These are phyloP conservation scores for Coemansia biformis DNA, from an alignment of 192 early-diverging fungal species.

Conservation along the genomic window DNA sequence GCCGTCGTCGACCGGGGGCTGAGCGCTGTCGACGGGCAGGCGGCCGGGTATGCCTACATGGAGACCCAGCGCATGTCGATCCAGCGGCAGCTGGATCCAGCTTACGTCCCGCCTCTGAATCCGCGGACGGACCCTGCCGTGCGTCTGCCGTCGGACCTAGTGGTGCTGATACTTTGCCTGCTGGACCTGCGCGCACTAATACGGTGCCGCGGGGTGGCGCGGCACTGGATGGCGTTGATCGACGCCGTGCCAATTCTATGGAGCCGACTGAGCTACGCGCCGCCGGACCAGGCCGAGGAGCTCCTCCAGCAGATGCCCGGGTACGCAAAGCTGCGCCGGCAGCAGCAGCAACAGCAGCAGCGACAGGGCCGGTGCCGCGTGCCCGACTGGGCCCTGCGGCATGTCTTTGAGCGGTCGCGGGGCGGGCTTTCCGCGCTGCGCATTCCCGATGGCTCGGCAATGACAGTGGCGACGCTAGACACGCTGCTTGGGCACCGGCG, in stretches of 20 bases:
- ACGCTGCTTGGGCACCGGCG: constrained; percentile 17
- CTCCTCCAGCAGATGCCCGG: constrained; percentile 25
- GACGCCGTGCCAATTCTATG: constrained; percentile 30
- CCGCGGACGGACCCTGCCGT: constrained; percentile 9
- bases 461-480: constrained; percentile 6
- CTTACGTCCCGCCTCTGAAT: constrained; percentile 2
- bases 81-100: constrained; percentile 18
- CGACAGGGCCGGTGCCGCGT: constrained; percentile 1
- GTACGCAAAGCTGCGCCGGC: constrained; percentile 17
- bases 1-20: constrained; percentile 12
- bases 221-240: constrained; percentile 20
- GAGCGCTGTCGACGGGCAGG: background rate
- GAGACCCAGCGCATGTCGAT: constrained; percentile 14
- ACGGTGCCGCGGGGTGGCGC: constrained; percentile 24
- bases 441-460: constrained; percentile 10
- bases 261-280: constrained; percentile 10
- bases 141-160: constrained; percentile 22
- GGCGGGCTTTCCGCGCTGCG: constrained; percentile 6
- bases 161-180: constrained; percentile 7
- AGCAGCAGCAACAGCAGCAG: no score
- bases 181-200: constrained; percentile 22
- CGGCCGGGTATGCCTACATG: constrained; percentile 14
- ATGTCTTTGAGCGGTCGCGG: constrained; percentile 15
- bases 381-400: constrained; percentile 16
- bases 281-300: background rate